Percentiles rank a stretch among this genome's conserved stretches.
Evolutionary conservation across 1,284 basidiomycete species (phyloP).

Genomic region (Papiliotrema laurentii): DNA sequence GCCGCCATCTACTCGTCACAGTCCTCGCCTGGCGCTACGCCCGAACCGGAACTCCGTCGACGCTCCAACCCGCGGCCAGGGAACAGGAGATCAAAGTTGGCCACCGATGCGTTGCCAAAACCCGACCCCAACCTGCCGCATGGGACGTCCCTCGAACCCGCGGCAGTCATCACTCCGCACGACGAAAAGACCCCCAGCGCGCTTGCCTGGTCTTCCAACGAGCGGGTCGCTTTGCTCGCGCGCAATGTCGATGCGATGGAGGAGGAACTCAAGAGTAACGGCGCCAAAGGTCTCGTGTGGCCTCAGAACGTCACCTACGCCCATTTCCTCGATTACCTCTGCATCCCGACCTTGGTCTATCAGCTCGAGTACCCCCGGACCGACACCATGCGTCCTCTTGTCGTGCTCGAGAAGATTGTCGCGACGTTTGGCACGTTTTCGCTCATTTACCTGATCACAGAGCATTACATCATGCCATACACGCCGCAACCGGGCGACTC

Average conservation of each 20-base stretch:
- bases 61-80: not conserved
- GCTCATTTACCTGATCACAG: slow-evolving; percentile 80
- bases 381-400: slow-evolving; percentile 75
- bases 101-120: slow-evolving; percentile 31
- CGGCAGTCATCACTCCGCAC: slow-evolving; percentile 35
- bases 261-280: slow-evolving; percentile 68
- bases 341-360: slow-evolving; percentile 91
- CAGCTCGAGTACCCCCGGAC: slow-evolving; percentile 94
- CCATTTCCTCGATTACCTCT: slow-evolving; percentile 83
- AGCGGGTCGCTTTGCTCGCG: slow-evolving; percentile 65
- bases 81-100: slow-evolving; percentile 5
- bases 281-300: slow-evolving; percentile 61
- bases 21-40: slow-evolving; percentile 51
- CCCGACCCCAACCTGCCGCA: slow-evolving; percentile 34
- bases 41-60: slow-evolving; percentile 47
- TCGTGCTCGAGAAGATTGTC: slow-evolving; percentile 89
- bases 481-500: slow-evolving; percentile 65
- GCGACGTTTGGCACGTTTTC: slow-evolving; percentile 96
- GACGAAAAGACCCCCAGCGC: slow-evolving; percentile 51
- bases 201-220: slow-evolving; percentile 69
- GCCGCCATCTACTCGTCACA: not conserved
- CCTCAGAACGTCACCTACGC: slow-evolving; percentile 78
- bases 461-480: slow-evolving; percentile 85
- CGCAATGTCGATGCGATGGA: slow-evolving; percentile 71
- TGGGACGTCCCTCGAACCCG: slow-evolving; percentile 44